phyloP scores from a whole-genome alignment of 2,329 filamentous ascomycete species.

The Pseudopyrenochaeta lycopersici region DNA sequence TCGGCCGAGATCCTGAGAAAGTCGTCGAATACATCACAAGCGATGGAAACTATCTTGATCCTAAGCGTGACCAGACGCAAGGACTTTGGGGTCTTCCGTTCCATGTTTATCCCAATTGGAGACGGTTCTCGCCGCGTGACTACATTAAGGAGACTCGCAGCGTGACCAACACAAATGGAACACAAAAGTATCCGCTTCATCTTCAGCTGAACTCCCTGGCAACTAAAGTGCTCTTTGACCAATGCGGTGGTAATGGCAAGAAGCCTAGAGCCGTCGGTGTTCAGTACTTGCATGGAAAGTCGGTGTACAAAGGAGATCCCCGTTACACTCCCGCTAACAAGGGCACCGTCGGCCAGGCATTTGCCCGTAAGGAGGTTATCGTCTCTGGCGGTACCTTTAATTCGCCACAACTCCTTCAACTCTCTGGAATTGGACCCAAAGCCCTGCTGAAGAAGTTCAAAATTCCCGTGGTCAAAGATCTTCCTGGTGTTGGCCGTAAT shows the following conservation, averaged over 20 bases:
- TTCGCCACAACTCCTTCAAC: constrained; percentile 69
- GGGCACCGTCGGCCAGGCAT: constrained; percentile 12
- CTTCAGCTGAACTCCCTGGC: constrained; percentile 49
- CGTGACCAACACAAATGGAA: constrained; percentile 12
- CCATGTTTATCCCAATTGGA: constrained; percentile 24
- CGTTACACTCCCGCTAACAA: constrained; percentile 35
- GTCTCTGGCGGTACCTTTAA: constrained; percentile 63
- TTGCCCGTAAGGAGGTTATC: constrained; percentile 45
- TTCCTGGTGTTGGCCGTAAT: constrained; percentile 64
- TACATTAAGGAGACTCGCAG: constrained; percentile 18
- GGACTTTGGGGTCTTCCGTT: constrained; percentile 50
- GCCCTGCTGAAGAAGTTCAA: constrained; percentile 61
- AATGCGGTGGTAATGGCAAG: constrained; percentile 14
- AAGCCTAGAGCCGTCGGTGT: constrained; percentile 54
- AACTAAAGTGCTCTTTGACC: constrained; percentile 52
- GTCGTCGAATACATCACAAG: constrained; percentile 22
- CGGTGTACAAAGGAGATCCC: constrained; percentile 55
- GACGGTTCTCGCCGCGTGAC: constrained; percentile 25
- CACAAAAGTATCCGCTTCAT: constrained; percentile 21
- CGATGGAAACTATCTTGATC: constrained; percentile 23
- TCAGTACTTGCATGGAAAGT: constrained; percentile 54
- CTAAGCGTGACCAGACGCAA: constrained; percentile 36
- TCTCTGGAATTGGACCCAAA: constrained; percentile 67
- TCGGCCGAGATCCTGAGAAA: constrained; percentile 21
- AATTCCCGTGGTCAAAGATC: constrained; percentile 63